Percentiles rank a stretch among this genome's conserved stretches.
Evolutionary conservation across 2,329 filamentous ascomycete species (phyloP).

Genomic region (Calonectria ilicicola): DNA sequence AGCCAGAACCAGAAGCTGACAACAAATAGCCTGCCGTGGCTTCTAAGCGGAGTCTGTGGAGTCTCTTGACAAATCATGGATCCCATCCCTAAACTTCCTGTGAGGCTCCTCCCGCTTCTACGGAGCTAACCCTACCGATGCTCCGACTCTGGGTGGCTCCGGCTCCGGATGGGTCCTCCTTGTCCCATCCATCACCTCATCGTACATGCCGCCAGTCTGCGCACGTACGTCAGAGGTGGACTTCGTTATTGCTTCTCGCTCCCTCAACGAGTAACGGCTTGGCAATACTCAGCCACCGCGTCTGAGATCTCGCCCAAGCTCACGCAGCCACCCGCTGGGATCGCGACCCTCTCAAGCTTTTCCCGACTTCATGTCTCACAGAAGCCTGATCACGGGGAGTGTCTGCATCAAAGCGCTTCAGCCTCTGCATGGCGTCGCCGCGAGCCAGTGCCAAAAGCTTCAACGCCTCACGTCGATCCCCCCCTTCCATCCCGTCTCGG

Average conservation of each 20-base stretch:
- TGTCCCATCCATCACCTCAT: background rate
- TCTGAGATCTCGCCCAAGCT: slow-evolving; percentile 5
- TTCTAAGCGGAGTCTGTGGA: slow-evolving; percentile 1
- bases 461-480: background rate
- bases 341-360: slow-evolving; percentile 3
- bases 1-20: background rate
- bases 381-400: slow-evolving; percentile 4
- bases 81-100: background rate
- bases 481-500: background rate
- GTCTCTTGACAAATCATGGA: slow-evolving; percentile 4
- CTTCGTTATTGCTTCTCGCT: background rate
- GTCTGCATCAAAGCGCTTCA: slow-evolving; percentile 7
- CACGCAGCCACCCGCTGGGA: slow-evolving; percentile 18
- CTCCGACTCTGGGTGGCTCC: background rate
- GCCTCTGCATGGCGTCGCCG: background rate
- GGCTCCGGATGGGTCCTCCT: background rate
- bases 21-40: background rate
- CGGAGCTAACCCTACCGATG: slow-evolving; percentile 1
- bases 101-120: slow-evolving; percentile 1
- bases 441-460: slow-evolving; percentile 1
- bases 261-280: background rate
- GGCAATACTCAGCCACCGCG: background rate
- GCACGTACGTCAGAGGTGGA: slow-evolving; percentile 6
- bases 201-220: background rate
- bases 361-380: background rate